A percentile compares a stretch with the other conserved stretches of the same genome.
Evolutionary conservation across 2,329 filamentous ascomycete genomes (phyloP).

Genomic region (Exutisphaerella laricina): DNA sequence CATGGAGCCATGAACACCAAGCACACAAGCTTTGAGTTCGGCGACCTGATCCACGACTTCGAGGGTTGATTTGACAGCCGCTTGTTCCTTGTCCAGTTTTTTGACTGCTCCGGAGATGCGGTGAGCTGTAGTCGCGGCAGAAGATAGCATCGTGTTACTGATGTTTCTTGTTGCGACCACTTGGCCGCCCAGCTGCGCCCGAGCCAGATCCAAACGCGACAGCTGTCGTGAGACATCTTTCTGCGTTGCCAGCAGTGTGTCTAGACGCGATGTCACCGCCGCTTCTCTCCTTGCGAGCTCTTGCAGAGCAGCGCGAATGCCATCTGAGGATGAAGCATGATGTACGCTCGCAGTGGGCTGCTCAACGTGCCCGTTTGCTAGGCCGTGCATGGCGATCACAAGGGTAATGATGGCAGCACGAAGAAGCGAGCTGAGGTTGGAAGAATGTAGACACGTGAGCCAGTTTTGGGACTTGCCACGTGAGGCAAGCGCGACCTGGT

Average conservation of each 20-base stretch:
- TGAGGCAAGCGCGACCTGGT: no score
- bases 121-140: slow-evolving; percentile 77
- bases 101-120: slow-evolving; percentile 83
- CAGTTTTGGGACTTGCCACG: no score
- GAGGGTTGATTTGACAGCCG: slow-evolving; percentile 81
- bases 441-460: no score
- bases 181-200: slow-evolving; percentile 82
- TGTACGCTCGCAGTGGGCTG: slow-evolving; percentile 45
- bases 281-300: slow-evolving; percentile 72
- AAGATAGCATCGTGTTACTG: slow-evolving; percentile 83
- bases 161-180: slow-evolving; percentile 76
- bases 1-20: slow-evolving; percentile 94
- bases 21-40: slow-evolving; percentile 92
- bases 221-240: slow-evolving; percentile 82
- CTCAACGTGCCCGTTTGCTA: slow-evolving; percentile 2
- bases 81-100: slow-evolving; percentile 83
- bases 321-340: slow-evolving; percentile 67
- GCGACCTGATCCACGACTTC: slow-evolving; percentile 92
- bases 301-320: slow-evolving; percentile 72
- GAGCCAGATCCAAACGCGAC: slow-evolving; percentile 78
- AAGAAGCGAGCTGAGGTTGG: no score
- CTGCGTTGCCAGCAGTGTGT: slow-evolving; percentile 73
- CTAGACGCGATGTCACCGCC: slow-evolving; percentile 65
- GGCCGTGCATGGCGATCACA: slow-evolving; percentile 5
- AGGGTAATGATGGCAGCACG: no score